Conservation (phyloP, 1,284 basidiomycete genomes). For the Boletus holoroseus region DNA sequence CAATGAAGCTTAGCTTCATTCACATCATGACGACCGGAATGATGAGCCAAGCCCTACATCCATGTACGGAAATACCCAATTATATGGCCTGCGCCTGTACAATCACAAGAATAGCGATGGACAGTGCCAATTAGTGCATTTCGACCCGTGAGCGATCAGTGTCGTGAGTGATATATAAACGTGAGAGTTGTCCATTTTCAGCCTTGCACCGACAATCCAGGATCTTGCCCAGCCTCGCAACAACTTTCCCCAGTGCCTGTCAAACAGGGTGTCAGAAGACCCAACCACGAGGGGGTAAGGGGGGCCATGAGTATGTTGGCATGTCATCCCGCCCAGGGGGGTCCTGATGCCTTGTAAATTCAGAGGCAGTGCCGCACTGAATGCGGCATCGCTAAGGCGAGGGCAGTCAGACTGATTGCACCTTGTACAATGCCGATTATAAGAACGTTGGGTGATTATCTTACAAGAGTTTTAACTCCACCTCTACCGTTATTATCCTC, state of each 20-base stretch:
- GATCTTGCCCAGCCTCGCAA: slow-evolving; percentile 27
- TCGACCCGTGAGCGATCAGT: slow-evolving; percentile 32
- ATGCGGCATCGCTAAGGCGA: slow-evolving; percentile 36
- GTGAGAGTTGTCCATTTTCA: slow-evolving; percentile 29
- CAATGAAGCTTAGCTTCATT: slow-evolving; percentile 18
- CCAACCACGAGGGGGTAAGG: slow-evolving; percentile 18
- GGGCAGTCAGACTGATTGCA: slow-evolving; percentile 23
- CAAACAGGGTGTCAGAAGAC: slow-evolving; percentile 33
- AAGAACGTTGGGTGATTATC: slow-evolving; percentile 33
- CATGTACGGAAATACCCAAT: slow-evolving; percentile 15
- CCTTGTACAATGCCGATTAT: slow-evolving; percentile 34
- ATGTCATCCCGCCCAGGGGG: slow-evolving; percentile 32
- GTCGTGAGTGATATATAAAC: slow-evolving; percentile 34
- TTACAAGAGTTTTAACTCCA: slow-evolving; percentile 37
- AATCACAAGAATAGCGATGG: slow-evolving; percentile 25
- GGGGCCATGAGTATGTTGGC: slow-evolving; percentile 33
- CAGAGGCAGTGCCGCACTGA: slow-evolving; percentile 32
- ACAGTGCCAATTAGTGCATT: slow-evolving; percentile 16
- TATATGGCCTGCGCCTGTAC: slow-evolving; percentile 1
- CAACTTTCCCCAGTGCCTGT: slow-evolving; percentile 28
- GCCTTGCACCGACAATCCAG: slow-evolving; percentile 32
- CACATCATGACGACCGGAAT: slow-evolving; percentile 25
- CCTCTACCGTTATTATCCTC: slow-evolving; percentile 29
- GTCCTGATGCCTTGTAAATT: slow-evolving; percentile 30
- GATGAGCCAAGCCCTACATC: slow-evolving; percentile 8